Evolutionary conservation across 225 moss, liverwort and hornwort genomes (phyloP).

Genomic region (Antitrichia curtipendula): DNA sequence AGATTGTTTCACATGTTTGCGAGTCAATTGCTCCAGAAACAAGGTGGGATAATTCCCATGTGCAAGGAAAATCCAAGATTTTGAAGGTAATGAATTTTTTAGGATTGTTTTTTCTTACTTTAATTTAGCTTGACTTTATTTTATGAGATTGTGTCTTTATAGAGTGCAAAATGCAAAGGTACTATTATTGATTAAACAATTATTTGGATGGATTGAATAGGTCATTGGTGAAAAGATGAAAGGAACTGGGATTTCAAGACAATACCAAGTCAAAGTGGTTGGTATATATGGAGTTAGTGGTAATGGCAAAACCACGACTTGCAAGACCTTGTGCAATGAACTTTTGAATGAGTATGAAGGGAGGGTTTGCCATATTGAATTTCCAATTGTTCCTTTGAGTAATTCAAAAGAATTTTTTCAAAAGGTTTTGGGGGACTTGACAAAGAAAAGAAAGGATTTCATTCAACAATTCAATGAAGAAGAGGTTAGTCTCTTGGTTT

Average conservation of each 20-base stretch:
- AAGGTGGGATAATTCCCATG: not conserved
- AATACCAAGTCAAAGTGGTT: not conserved
- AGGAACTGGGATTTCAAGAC: not conserved
- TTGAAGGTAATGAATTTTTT: not conserved
- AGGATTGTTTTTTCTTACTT: not conserved
- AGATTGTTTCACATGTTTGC: not conserved
- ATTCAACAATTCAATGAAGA: not conserved
- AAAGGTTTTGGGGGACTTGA: not conserved
- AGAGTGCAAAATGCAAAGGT: too few relatives aligned
- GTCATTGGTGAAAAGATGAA: not conserved
- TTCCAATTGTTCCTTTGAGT: not conserved
- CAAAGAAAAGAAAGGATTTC: accelerated
- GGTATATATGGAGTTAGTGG: not conserved
- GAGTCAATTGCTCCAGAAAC: not conserved
- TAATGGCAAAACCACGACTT: not conserved
- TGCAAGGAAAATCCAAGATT: not conserved
- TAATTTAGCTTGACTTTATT: not conserved
- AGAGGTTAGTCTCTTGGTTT: not conserved
- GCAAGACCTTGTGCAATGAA: not conserved
- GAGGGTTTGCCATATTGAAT: not conserved
- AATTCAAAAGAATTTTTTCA: not conserved
- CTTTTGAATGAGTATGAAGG: not conserved
- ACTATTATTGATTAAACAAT: not conserved
- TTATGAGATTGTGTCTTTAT: not conserved
- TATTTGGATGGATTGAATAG: not conserved